A percentile compares a stretch with the other conserved stretches of the same genome.
These are phyloP conservation scores for Piloderma croceum DNA, from an alignment of 768 basidiomycete genomes.

Conservation along the genomic window DNA sequence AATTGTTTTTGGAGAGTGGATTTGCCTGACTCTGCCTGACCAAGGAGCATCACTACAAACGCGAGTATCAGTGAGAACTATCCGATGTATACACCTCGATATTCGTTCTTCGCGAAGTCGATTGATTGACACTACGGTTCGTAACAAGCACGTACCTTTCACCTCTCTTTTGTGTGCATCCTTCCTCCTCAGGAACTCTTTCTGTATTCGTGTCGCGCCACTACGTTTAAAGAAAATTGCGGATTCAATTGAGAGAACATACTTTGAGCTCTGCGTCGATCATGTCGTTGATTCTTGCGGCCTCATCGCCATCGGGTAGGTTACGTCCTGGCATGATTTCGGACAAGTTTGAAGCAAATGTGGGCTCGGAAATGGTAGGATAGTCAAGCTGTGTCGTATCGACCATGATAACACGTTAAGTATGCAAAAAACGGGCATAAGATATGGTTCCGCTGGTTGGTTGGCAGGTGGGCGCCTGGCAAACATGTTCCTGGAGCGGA, in stretches of 20 bases:
- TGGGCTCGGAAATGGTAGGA: too few species aligned
- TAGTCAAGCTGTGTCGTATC: too few species aligned
- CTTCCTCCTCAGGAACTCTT: slow-evolving; percentile 42
- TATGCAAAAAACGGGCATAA: too few species aligned
- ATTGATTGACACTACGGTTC: too few species aligned
- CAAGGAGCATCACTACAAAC: slow-evolving; percentile 62
- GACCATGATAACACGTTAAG: too few species aligned
- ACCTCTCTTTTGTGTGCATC: slow-evolving; percentile 44
- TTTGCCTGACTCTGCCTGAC: slow-evolving; percentile 77
- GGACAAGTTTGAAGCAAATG: too few species aligned
- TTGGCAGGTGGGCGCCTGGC: too few species aligned
- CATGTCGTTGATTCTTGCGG: slow-evolving; percentile 40
- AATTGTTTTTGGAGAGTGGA: slow-evolving; percentile 84
- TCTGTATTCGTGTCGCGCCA: slow-evolving; percentile 28
- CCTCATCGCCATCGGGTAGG: slow-evolving; percentile 38
- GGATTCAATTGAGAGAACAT: slow-evolving; percentile 1
- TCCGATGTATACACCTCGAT: slow-evolving; percentile 1
- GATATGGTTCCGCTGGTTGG: too few species aligned
- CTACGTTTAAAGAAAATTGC: not conserved
- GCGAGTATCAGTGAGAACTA: not conserved
- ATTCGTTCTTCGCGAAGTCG: not conserved
- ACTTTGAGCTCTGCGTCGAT: slow-evolving; percentile 59
- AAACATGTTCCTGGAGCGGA: too few species aligned
- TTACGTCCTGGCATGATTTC: too few species aligned
- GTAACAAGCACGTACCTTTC: slow-evolving; percentile 52